Evolutionary conservation across 768 basidiomycete genomes (phyloP).

Genomic region (Lentinula edodes): DNA sequence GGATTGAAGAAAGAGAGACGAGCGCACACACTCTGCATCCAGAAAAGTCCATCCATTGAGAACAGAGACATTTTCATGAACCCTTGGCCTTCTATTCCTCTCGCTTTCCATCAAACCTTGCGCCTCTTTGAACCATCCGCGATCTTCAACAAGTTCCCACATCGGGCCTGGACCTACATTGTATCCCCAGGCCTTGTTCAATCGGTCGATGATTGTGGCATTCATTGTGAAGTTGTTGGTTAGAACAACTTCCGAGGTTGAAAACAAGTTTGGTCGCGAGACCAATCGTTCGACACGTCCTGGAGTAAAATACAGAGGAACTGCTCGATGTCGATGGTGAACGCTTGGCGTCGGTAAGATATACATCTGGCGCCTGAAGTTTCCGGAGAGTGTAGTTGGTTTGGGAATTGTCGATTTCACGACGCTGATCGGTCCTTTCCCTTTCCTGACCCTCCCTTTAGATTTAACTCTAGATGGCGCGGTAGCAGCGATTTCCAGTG

Average conservation of each 20-base stretch:
- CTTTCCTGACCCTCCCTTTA: conserved; percentile 24
- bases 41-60: conserved; percentile 42
- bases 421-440: conserved; percentile 11
- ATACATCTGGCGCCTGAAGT: conserved; percentile 47
- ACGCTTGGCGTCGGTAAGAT: conserved; percentile 58
- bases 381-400: conserved; percentile 25
- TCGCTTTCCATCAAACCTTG: conserved; percentile 35
- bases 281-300: conserved; percentile 57
- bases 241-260: conserved; percentile 28
- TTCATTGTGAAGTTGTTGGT: conserved; percentile 56
- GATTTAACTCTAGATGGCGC: conserved; percentile 13
- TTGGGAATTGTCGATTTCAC: conserved; percentile 11
- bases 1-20: background rate
- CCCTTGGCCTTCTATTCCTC: conserved; percentile 50
- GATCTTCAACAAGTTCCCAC: conserved; percentile 76
- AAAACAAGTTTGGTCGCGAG: conserved; percentile 45
- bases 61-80: conserved; percentile 41
- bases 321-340: conserved; percentile 69
- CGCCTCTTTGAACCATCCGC: conserved; percentile 73
- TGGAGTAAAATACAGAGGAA: conserved; percentile 49
- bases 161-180: conserved; percentile 73
- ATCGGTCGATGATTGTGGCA: conserved; percentile 42
- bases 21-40: conserved; percentile 38
- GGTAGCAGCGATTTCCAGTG: conserved; percentile 4
- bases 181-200: conserved; percentile 67